Base-by-base conservation (phyloP, 345 rosid genomes). In the Citrus glauca region DNA sequence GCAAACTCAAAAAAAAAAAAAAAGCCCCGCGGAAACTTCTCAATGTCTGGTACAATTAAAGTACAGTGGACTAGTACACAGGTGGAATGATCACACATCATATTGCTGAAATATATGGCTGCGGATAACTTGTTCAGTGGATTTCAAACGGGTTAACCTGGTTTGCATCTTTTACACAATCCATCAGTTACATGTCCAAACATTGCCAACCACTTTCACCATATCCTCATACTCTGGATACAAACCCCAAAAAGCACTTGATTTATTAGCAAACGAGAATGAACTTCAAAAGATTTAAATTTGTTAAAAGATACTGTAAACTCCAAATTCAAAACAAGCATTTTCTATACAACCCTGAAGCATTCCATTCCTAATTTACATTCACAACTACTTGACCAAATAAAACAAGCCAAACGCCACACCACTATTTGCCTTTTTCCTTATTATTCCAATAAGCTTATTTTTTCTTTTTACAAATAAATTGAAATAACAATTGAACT, bases 301-400 rank as follows among this genome's bases (percentile, higher is more conserved):
- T 65, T 64, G 28, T 37, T 45, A 65, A 19, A 65, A 19, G 9
- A 64, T 16, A 48, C 19, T 32, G 38, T 2, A 20, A 72, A 67
- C n/a, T 22, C 76, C 79, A 73, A 27, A 56, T 56, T 13, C 64
- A 61, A 80, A 28, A 59, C 59, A 42, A 59, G 3, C n/a, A 45
- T 53, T 69, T 63, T 25, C 40, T 20, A 76, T 19, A 27, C 72
- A 87, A 87, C 73, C 65, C 33, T 48, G 55, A 66, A 75, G 25
- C 38, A 80, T 87, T 81, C 83, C 88, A 90, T 89, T 86, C 82
- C 79, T 83, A 73, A 78, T 40, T 80, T 82, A 79, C 89, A 86
- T 86, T 81, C 77, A 87, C 86, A 87, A 85, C 69, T 40, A 60
- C 71, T 62, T 60, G 28, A 27, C 11, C 50, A 33, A 76, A 57